Base-by-base conservation (phyloP, 2,329 filamentous ascomycete genomes). In the Calonectria leucothoes region DNA sequence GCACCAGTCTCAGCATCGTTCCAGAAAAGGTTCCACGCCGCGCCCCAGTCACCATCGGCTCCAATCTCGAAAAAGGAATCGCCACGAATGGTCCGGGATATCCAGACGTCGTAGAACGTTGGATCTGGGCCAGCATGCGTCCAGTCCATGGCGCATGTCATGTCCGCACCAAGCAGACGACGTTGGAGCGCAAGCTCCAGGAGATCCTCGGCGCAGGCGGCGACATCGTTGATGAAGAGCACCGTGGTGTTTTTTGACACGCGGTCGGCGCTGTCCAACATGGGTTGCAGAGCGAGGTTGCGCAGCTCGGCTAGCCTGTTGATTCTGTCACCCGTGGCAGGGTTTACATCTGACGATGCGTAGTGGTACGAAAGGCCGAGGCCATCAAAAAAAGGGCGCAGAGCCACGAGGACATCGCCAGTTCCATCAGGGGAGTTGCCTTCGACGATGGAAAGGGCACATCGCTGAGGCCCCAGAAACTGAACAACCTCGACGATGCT, bases 71-170 rank as follows among this genome's bases (percentile, higher is more conserved):
- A 91, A 79, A 92, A 92, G 0, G 85, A 83, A 75, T 92, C 88
- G 1, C 91, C 90, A 0, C 82, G 83, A 55, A 92, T 85, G 2
- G 83, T 84, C 8, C 90, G 86, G 0, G 88, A 86, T 31, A 91
- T 83, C 90, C 89, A 91, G 3, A 90, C 84, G 72, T 92, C 89
- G 78, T 91, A 91, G 76, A 92, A 92, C 0, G 86, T 88, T 0
- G 87, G 87, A 3, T 87, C 82, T 0, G 67, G 66, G 0, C 84
- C 86, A 4, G 83, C 81, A 51, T 87, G 87, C 0, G 84, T 87
- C 89, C 90, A 92, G 79, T 92, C 90, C 86, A 92, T 88, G 7
- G 84, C 89, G 76, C 90, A 93, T 0, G 87, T 88, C 87, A 91
- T 91, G 77, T 89, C 87, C 10, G 89, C 90, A 2, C 79, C 81